phyloP scores from a whole-genome alignment of 2,329 filamentous ascomycete genomes.

The Emmonsiellopsis sp. region DNA sequence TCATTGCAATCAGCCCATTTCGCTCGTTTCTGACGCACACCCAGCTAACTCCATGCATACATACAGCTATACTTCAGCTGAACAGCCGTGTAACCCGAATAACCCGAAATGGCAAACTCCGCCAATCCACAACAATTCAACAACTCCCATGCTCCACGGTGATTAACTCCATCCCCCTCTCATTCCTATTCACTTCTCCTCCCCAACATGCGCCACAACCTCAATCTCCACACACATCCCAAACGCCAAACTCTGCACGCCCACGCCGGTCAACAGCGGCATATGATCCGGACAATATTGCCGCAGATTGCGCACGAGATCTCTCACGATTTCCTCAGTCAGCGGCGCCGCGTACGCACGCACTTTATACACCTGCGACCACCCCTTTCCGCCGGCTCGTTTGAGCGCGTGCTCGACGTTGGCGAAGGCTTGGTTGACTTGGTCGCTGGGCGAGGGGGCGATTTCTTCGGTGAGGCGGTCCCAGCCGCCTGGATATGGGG shows the following conservation, averaged over 20 bases:
- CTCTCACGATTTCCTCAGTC: conserved; percentile 30
- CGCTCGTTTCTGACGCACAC: too few relatives aligned
- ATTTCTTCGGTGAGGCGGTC: conserved; percentile 16
- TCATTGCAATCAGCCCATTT: too few relatives aligned
- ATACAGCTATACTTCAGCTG: too few relatives aligned
- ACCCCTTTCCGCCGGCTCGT: conserved; percentile 47
- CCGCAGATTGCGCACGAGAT: conserved; percentile 40
- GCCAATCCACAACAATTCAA: too few relatives aligned
- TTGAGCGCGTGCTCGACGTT: conserved; percentile 48
- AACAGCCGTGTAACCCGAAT: too few relatives aligned
- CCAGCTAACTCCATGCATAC: too few relatives aligned
- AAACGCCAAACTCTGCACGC: conserved; percentile 39
- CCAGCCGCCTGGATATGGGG: conserved; percentile 25
- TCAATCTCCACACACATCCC: conserved; percentile 54
- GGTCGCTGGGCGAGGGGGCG: conserved; percentile 30
- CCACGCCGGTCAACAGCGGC: conserved; percentile 48
- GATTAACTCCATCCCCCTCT: too few relatives aligned
- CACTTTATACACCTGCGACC: conserved; percentile 46
- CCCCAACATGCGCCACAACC: conserved; percentile 40
- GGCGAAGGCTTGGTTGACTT: conserved; percentile 46
- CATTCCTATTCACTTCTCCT: too few relatives aligned
- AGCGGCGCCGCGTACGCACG: conserved; percentile 39
- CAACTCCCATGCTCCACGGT: too few relatives aligned
- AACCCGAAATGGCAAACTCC: too few relatives aligned
- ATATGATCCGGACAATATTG: conserved; percentile 46